Conservation (phyloP, 257 asterid genomes). For the Mitragyna speciosa region DNA sequence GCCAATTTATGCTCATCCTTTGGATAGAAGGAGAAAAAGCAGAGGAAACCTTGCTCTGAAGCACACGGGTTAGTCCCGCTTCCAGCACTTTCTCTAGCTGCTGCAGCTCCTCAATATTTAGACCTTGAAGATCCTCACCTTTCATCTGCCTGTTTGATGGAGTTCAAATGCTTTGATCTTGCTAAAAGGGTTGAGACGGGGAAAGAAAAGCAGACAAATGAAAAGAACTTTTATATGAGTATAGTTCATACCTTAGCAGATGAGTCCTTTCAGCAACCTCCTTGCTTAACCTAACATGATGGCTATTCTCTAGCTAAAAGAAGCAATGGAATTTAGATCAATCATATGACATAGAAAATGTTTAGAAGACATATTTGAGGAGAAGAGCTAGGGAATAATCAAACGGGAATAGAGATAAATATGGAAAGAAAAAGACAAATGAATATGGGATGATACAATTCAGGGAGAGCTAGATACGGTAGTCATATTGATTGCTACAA, state of each 20-base stretch:
- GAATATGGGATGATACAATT: too few species aligned
- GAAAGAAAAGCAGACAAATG: background rate
- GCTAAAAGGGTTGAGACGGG: background rate
- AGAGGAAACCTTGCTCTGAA: conserved; percentile 34
- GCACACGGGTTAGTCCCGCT: conserved; percentile 36
- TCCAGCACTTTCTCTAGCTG: conserved; percentile 38
- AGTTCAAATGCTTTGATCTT: background rate
- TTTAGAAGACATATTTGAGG: background rate
- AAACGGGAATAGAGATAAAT: background rate
- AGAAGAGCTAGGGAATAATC: background rate
- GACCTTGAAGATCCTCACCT: conserved; percentile 46
- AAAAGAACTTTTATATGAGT: background rate
- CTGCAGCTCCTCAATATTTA: conserved; percentile 39
- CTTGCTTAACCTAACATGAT: conserved; percentile 27
- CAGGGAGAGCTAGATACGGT: too few species aligned
- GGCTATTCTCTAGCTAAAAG: conserved; percentile 35
- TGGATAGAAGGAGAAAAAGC: background rate
- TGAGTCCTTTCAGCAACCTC: conserved; percentile 35
- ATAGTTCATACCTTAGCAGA: conserved; percentile 30
- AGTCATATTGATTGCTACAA: too few species aligned
- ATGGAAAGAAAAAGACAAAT: background rate
- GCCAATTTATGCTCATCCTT: background rate
- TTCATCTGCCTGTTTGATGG: conserved; percentile 28
- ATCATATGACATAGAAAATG: background rate
- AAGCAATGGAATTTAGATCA: background rate